Percentiles rank a stretch among this genome's conserved stretches.
Conservation (phyloP, 2,329 filamentous ascomycete species). For the Aureobasidium subglaciale region DNA sequence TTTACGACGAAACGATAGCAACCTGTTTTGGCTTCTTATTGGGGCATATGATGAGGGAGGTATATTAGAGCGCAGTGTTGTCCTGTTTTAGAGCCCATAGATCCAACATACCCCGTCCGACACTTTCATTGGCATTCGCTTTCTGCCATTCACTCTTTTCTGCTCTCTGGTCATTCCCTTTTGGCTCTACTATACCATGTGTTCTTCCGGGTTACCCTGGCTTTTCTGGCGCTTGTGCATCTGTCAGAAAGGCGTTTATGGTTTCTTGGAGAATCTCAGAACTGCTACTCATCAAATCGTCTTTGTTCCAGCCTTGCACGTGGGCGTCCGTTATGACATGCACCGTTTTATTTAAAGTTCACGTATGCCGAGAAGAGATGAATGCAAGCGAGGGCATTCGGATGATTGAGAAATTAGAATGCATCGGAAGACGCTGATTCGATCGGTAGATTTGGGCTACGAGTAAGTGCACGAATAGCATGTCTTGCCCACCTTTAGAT, state of each 20-base stretch:
- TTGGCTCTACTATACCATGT: constrained; percentile 5
- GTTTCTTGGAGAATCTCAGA: not conserved
- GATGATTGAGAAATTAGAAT: not conserved
- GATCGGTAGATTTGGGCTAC: not conserved
- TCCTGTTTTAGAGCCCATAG: constrained; percentile 13
- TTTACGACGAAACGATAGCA: constrained; percentile 12
- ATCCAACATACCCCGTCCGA: constrained; percentile 7
- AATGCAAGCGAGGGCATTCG: not conserved
- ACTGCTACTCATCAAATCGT: not conserved
- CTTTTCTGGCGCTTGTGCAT: not conserved
- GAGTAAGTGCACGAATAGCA: not conserved
- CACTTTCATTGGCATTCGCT: not conserved
- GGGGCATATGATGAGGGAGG: constrained; percentile 5
- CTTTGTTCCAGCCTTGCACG: not conserved
- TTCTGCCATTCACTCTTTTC: not conserved
- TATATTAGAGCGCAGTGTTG: constrained; percentile 14
- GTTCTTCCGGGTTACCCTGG: not conserved
- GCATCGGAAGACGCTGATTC: not conserved
- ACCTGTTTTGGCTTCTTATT: constrained; percentile 11
- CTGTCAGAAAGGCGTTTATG: not conserved
- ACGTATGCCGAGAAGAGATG: not conserved
- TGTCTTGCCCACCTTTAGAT: not conserved
- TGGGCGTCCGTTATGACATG: not conserved
- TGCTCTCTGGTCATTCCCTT: not conserved
- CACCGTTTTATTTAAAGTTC: constrained; percentile 3